Conservation (phyloP, 2,329 filamentous ascomycete species). For the Eurotiales sp. region DNA sequence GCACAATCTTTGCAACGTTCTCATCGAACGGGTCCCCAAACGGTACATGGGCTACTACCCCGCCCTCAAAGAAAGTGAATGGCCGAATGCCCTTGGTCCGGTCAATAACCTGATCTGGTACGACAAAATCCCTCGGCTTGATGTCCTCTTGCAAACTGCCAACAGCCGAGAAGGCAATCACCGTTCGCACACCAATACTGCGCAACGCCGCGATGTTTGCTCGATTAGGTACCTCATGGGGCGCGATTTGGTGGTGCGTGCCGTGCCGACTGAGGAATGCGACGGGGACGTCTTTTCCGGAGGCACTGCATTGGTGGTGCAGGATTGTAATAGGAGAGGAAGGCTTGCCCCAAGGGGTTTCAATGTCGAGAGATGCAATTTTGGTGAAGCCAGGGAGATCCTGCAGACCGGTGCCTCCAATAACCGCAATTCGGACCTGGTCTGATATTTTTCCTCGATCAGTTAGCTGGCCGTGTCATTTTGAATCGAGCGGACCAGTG, state of each 20-base stretch:
- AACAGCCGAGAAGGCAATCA: slow-evolving; percentile 94
- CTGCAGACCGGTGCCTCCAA: slow-evolving; percentile 88
- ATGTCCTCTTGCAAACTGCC: slow-evolving; percentile 89
- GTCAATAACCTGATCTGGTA: slow-evolving; percentile 96
- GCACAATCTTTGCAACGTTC: slow-evolving; percentile 70
- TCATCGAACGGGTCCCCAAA: slow-evolving; percentile 95
- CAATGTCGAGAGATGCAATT: slow-evolving; percentile 70
- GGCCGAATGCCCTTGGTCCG: slow-evolving; percentile 91
- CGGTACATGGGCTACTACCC: slow-evolving; percentile 87
- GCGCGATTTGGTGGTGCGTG: slow-evolving; percentile 79
- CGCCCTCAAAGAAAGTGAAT: slow-evolving; percentile 83
- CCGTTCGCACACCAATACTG: slow-evolving; percentile 78
- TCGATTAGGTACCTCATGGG: slow-evolving; percentile 89
- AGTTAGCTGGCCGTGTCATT: slow-evolving; percentile 22
- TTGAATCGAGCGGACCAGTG: too few relatives aligned
- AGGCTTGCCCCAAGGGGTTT: slow-evolving; percentile 85
- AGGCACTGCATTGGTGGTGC: slow-evolving; percentile 73
- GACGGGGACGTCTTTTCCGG: slow-evolving; percentile 58
- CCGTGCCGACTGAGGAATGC: slow-evolving; percentile 96
- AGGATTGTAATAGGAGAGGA: slow-evolving; percentile 78
- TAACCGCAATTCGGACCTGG: slow-evolving; percentile 78
- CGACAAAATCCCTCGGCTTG: slow-evolving; percentile 91
- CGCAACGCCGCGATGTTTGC: slow-evolving; percentile 99
- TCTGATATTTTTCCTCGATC: slow-evolving; percentile 22
- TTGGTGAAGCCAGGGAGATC: slow-evolving; percentile 83